Evolutionary conservation across 805 yeast genomes (phyloP).

Genomic region (Candida namnaoensis): DNA sequence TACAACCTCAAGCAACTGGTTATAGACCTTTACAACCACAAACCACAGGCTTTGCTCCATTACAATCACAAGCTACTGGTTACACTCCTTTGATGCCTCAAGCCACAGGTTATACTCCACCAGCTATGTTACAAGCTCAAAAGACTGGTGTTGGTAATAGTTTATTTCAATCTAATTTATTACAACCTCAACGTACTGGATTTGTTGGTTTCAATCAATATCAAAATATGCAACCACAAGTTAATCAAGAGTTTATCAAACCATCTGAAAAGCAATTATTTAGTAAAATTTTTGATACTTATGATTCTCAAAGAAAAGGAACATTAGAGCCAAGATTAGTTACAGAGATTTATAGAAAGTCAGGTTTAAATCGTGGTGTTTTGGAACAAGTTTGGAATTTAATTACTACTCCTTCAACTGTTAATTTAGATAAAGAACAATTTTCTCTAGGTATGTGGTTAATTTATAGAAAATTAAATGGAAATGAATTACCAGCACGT

Average conservation of each 20-base stretch:
- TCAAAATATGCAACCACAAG: constrained; percentile 21
- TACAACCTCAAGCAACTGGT: constrained; percentile 25
- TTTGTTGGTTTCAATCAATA: constrained; percentile 18
- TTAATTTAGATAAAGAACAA: constrained; percentile 80
- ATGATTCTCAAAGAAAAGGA: constrained; percentile 69
- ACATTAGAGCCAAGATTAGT: constrained; percentile 74
- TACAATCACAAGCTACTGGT: constrained; percentile 24
- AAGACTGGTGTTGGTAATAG: constrained; percentile 36
- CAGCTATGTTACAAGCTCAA: constrained; percentile 46
- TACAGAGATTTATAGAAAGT: constrained; percentile 79
- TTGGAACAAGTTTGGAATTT: constrained; percentile 88
- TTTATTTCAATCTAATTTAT: constrained; percentile 24
- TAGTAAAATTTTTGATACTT: constrained; percentile 80
- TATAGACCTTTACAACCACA: constrained; percentile 21
- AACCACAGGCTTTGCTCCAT: constrained; percentile 8
- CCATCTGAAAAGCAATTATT: constrained; percentile 82
- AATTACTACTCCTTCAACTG: constrained; percentile 75
- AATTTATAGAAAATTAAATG: constrained; percentile 84
- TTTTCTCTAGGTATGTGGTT: constrained; percentile 97
- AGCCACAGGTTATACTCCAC: constrained; percentile 24
- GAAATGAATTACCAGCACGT: constrained; percentile 71
- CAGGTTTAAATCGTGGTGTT: constrained; percentile 80
- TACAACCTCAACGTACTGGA: constrained; percentile 20
- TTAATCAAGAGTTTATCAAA: constrained; percentile 58
- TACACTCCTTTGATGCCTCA: constrained; percentile 25